A percentile compares a stretch with the other conserved stretches of the same genome.
Evolutionary conservation across 352 stramenopile genomes (phyloP).

Genomic region (Phytophthora multivora): DNA sequence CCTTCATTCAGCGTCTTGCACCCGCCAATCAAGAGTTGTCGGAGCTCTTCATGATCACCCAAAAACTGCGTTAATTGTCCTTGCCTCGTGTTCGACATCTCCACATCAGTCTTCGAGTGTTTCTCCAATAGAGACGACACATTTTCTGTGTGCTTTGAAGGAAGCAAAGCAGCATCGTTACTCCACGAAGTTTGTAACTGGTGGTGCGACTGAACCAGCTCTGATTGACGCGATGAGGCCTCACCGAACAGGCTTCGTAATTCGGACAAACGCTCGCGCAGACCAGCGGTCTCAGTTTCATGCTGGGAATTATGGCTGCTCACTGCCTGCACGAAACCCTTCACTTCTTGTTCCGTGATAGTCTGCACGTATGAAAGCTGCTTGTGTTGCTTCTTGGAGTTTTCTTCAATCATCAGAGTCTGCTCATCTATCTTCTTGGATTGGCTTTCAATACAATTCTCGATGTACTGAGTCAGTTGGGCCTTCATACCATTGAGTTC

Average conservation of each 20-base stretch:
- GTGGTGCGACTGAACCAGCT: constrained; percentile 32
- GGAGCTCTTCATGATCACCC: constrained; percentile 33
- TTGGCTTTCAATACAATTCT: constrained; percentile 49
- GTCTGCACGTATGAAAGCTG: constrained; percentile 42
- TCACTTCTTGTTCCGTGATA: constrained; percentile 44
- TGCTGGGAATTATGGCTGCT: constrained; percentile 36
- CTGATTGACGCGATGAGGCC: constrained; percentile 20
- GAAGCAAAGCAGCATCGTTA: constrained; percentile 11
- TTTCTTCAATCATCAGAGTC: constrained; percentile 48
- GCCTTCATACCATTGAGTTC: constrained; percentile 51
- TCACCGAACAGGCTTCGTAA: constrained; percentile 31
- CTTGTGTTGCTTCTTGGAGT: constrained; percentile 36
- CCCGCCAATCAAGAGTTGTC: constrained; percentile 25
- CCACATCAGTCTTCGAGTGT: constrained; percentile 23
- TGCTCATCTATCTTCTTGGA: constrained; percentile 48
- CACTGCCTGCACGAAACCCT: constrained; percentile 40
- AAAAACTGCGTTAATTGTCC: constrained; percentile 36
- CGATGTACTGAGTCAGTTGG: constrained; percentile 50
- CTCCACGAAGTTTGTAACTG: constrained; percentile 26
- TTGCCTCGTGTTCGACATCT: constrained; percentile 22
- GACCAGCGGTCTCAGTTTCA: constrained; percentile 24
- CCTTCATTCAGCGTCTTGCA: constrained; percentile 36
- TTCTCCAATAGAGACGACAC: constrained; percentile 29
- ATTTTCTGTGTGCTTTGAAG: constrained; percentile 14
- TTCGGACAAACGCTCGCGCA: constrained; percentile 34